phyloP scores from a whole-genome alignment of 768 basidiomycete genomes.

The Boletus tomentosulus region DNA sequence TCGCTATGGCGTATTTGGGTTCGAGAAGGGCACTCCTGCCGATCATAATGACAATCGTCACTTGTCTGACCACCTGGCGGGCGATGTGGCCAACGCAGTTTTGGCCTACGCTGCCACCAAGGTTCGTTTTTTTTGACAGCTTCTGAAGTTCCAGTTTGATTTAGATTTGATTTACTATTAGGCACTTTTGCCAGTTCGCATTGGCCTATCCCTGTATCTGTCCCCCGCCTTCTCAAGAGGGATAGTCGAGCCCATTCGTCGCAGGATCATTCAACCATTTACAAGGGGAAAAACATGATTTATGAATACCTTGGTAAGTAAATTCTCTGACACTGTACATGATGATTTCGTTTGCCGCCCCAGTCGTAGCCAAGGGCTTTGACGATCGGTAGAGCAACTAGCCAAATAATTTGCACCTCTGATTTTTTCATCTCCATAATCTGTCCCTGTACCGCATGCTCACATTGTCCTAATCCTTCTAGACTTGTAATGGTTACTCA shows the following conservation, averaged over 20 bases:
- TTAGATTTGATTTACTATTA: constrained; percentile 24
- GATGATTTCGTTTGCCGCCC: constrained; percentile 74
- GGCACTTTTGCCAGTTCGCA: constrained; percentile 71
- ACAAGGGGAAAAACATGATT: not conserved
- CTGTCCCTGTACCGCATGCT: constrained; percentile 3
- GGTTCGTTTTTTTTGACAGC: constrained; percentile 37
- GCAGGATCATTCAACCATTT: constrained; percentile 19
- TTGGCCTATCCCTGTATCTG: constrained; percentile 68
- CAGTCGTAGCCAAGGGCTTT: constrained; percentile 63
- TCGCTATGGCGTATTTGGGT: constrained; percentile 80
- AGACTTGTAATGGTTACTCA: not conserved
- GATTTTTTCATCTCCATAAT: constrained; percentile 28
- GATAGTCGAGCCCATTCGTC: constrained; percentile 60
- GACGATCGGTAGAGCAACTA: constrained; percentile 64
- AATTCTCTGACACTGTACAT: constrained; percentile 13
- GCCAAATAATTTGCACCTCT: constrained; percentile 66
- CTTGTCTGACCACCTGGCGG: constrained; percentile 47
- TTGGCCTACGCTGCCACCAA: constrained; percentile 80
- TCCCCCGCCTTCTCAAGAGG: constrained; percentile 68
- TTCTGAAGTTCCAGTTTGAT: not conserved
- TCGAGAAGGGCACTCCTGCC: constrained; percentile 44
- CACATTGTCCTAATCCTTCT: constrained; percentile 1
- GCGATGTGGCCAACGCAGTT: constrained; percentile 78
- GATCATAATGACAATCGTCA: constrained; percentile 4
- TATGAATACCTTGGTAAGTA: constrained; percentile 28